Conservation (phyloP, 106 monocot genomes). For the Phalaenopsis aphrodite region DNA sequence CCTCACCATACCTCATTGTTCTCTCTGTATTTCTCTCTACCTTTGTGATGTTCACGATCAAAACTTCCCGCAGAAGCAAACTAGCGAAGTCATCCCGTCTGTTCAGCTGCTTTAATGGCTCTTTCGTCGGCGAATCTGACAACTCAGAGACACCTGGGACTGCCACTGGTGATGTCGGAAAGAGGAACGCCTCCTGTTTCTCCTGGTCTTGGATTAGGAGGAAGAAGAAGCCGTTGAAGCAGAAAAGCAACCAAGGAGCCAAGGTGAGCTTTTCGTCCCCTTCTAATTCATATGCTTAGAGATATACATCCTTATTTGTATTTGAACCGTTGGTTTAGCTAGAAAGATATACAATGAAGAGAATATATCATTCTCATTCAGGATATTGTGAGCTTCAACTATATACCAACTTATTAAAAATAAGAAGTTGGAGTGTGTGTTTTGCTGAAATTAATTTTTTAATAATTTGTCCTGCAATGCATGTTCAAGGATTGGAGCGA, state of each 20-base stretch:
- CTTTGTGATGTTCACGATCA: slow-evolving; percentile 1
- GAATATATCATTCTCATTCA: too few relatives aligned
- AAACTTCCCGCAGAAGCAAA: background rate
- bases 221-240: background rate
- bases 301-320: too few relatives aligned
- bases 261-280: background rate
- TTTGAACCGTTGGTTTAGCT: too few relatives aligned
- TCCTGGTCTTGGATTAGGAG: background rate
- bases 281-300: too few relatives aligned
- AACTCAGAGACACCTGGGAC: background rate
- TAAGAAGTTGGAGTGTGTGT: too few relatives aligned
- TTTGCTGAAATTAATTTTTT: too few relatives aligned
- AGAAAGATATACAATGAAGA: too few relatives aligned
- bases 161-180: background rate
- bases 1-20: background rate
- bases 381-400: too few relatives aligned
- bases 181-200: background rate
- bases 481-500: too few relatives aligned
- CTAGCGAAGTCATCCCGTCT: background rate
- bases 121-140: background rate
- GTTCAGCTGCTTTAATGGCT: background rate
- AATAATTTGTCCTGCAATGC: too few relatives aligned
- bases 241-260: background rate
- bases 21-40: background rate
- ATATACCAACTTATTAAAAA: too few relatives aligned